Conservation (phyloP, 441 rosid genomes). For the Brassica balearica region DNA sequence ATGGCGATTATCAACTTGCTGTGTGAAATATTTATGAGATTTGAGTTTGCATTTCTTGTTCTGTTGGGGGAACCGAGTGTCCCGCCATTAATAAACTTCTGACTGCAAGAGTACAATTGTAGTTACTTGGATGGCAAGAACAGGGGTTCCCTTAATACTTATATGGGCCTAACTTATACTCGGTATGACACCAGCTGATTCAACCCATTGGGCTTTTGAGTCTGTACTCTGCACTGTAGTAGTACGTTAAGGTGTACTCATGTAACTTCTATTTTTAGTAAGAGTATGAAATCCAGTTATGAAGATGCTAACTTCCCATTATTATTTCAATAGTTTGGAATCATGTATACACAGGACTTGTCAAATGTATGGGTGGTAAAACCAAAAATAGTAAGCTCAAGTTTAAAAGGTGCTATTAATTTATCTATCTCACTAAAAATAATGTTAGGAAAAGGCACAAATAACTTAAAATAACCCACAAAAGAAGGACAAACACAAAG, state of each 20-base stretch:
- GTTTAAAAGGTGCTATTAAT: conserved; percentile 2
- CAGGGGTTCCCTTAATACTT: neutral
- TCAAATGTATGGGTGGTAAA: conserved; percentile 9
- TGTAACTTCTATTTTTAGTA: neutral
- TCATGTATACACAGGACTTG: neutral
- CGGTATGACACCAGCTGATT: neutral
- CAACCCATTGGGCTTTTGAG: conserved; percentile 22
- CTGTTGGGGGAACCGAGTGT: conserved; percentile 27
- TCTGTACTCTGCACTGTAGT: neutral
- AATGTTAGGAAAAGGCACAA: conserved; percentile 11
- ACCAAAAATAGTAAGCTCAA: conserved; percentile 31
- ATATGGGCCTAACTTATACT: neutral
- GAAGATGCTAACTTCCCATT: neutral
- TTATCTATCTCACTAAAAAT: conserved; percentile 18
- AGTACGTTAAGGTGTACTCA: neutral
- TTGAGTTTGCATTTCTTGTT: conserved; percentile 15
- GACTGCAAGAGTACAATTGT: conserved; percentile 17
- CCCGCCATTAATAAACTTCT: conserved; percentile 39
- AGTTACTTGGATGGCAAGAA: conserved; percentile 30
- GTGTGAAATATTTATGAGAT: conserved; percentile 8
- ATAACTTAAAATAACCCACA: conserved; percentile 13
- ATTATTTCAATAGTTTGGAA: conserved; percentile 8
- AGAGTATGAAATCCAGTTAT: neutral
- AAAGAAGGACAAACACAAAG: conserved; percentile 21
- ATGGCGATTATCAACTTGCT: conserved; percentile 17